Evolutionary conservation across 345 rosid genomes (phyloP).

Genomic region (Citrus hindsii): DNA sequence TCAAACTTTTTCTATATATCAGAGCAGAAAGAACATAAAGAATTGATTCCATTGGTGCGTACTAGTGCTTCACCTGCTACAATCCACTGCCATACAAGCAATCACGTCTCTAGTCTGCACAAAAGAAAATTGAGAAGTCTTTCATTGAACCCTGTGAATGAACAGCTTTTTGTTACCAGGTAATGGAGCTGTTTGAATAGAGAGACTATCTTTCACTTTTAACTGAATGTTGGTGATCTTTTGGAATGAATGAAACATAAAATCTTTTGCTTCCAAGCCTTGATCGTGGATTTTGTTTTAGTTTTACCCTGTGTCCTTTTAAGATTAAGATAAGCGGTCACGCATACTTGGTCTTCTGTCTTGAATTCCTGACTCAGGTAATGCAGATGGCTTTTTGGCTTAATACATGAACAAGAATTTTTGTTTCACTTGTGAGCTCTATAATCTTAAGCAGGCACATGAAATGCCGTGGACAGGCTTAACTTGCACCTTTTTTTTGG

Average conservation of each 20-base stretch:
- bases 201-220: background rate
- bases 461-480: background rate
- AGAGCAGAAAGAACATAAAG: slow-evolving; percentile 77
- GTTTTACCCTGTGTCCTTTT: background rate
- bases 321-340: background rate
- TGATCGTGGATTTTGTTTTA: background rate
- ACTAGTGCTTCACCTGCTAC: slow-evolving; percentile 48
- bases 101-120: slow-evolving; percentile 81
- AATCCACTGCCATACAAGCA: slow-evolving; percentile 53
- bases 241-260: background rate
- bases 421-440: background rate
- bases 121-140: slow-evolving; percentile 91
- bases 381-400: slow-evolving; percentile 1
- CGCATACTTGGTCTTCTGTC: background rate
- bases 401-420: background rate
- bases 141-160: slow-evolving; percentile 65
- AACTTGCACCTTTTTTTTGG: background rate
- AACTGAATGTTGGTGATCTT: background rate
- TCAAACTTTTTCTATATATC: slow-evolving; percentile 21
- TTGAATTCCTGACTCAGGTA: background rate
- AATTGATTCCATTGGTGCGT: slow-evolving; percentile 63
- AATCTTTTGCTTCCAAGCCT: background rate
- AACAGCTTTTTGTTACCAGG: slow-evolving; percentile 87
- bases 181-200: slow-evolving; percentile 15
- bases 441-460: background rate